Base-by-base conservation (phyloP, 139 green algal genomes). In the Auxenochlorella pyrenoidosa region DNA sequence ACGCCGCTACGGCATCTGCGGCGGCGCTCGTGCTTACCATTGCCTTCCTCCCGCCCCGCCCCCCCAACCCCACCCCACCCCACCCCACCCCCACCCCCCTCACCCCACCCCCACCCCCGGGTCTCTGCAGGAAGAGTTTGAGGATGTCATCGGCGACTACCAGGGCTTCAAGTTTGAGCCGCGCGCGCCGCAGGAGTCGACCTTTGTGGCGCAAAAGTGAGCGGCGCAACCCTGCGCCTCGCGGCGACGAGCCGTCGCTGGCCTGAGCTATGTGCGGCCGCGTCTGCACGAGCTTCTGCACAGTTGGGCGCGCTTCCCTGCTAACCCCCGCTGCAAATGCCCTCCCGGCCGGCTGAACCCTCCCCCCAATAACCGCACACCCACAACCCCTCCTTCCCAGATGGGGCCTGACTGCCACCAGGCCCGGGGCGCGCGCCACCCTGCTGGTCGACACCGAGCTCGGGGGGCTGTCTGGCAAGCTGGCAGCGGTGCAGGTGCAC, bases 131-230 rank as follows among this genome's bases (percentile, higher is more conserved):
- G 68, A 87, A 68, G 47, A 79, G 16, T 87, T 87, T 47, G n/a
- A 80, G 82, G 24, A 43, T 3, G 68, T 87, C n/a, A 54, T 87
- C 28, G n/a, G 44, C 3, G n/a, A 58, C 6, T 5, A 38, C 6
- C 18, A 54, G 44, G 82, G 82, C n/a, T 87, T 79, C 44, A 80
- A 80, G 24, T 79, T 41, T 30, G 82, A 87, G 68, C 44, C 82
- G 21, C 68, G 68, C 10, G 44, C 66, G 19, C 82, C 82, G 0
- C 32, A 79, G 1, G 82, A 79, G 32, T n/a, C 66, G 18, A 80
- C 68, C 0, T 87, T 68, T 70, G 82, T 79, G 44, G 82, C 82
- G 13, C 82, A 87, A 38, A 87, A 87, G 82, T 87, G 81, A 78
- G 79, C 51, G 18, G 77, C 5, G 30, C 15, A 32, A 5, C 15